Percentiles rank a stretch among this genome's conserved stretches.
phyloP scores from a whole-genome alignment of 805 yeast genomes.

The Myxozyma nipponensis region DNA sequence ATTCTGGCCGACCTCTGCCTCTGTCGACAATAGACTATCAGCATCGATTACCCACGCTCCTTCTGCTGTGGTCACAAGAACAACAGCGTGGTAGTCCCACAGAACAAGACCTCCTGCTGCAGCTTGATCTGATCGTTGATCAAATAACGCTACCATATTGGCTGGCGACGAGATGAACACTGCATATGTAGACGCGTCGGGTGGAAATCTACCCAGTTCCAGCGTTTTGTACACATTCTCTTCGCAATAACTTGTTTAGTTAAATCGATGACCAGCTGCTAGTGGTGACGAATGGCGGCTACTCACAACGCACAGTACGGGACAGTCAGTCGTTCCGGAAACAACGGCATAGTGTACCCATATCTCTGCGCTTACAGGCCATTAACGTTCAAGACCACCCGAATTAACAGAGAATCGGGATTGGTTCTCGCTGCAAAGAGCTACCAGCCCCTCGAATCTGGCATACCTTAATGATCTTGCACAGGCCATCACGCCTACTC shows the following conservation, averaged over 20 bases:
- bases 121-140: constrained; percentile 2
- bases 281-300: too few relatives aligned
- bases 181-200: neutral
- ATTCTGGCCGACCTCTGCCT: neutral
- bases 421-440: too few relatives aligned
- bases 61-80: neutral
- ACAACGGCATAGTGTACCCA: too few relatives aligned
- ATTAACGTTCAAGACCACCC: too few relatives aligned
- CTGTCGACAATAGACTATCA: constrained; percentile 3
- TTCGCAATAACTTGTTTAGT: constrained; percentile 25
- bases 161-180: constrained; percentile 12
- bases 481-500: too few relatives aligned
- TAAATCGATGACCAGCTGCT: too few relatives aligned
- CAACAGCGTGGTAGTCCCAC: constrained; percentile 24
- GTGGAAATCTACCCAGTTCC: neutral
- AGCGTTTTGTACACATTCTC: constrained; percentile 20
- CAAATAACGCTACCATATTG: constrained; percentile 2
- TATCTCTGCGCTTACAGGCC: too few relatives aligned
- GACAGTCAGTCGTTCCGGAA: too few relatives aligned
- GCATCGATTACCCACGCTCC: constrained; percentile 6
- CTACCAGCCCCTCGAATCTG: too few relatives aligned
- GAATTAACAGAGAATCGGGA: too few relatives aligned
- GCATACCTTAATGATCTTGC: too few relatives aligned
- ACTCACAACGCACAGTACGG: too few relatives aligned
- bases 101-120: constrained; percentile 4